These are phyloP conservation scores for Pseudognaphalium luteoalbum DNA, from an alignment of 129 eudicot species.

Conservation along the genomic window DNA sequence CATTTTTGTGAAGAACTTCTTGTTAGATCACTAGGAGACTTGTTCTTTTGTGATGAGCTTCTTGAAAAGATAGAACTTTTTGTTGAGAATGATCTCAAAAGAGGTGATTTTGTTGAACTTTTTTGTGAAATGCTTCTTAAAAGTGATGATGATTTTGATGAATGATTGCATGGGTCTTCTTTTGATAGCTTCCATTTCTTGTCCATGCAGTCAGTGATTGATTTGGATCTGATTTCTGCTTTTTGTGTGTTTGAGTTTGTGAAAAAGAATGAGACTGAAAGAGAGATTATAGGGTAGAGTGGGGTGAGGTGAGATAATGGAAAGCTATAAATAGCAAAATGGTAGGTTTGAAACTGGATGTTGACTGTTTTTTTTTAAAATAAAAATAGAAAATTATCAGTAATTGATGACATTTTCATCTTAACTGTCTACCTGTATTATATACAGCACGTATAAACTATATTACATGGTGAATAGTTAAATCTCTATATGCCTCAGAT, in stretches of 20 bases:
- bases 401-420: conserved; percentile 52
- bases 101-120: conserved; percentile 47
- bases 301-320: conserved; percentile 39
- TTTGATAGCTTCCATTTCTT: conserved; percentile 67
- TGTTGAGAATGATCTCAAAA: conserved; percentile 54
- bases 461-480: conserved; percentile 11
- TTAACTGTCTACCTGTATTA: conserved; percentile 38
- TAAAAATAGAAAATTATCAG: conserved; percentile 25
- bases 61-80: conserved; percentile 55
- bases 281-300: conserved; percentile 26
- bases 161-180: conserved; percentile 47
- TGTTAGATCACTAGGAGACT: conserved; percentile 44
- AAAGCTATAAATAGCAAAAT: conserved; percentile 38
- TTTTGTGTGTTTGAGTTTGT: not conserved
- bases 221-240: conserved; percentile 22
- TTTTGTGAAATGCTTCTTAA: conserved; percentile 62
- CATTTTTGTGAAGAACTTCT: conserved; percentile 76
- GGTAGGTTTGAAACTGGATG: conserved; percentile 30
- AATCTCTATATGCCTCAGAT: not conserved
- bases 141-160: conserved; percentile 49
- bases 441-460: not conserved
- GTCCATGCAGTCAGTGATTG: conserved; percentile 48
- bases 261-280: conserved; percentile 17
- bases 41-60: conserved; percentile 58
- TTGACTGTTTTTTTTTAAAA: conserved; percentile 32